Evolutionary conservation across 495 filamentous ascomycete genomes (phyloP).

Genomic region (Podospora didyma): DNA sequence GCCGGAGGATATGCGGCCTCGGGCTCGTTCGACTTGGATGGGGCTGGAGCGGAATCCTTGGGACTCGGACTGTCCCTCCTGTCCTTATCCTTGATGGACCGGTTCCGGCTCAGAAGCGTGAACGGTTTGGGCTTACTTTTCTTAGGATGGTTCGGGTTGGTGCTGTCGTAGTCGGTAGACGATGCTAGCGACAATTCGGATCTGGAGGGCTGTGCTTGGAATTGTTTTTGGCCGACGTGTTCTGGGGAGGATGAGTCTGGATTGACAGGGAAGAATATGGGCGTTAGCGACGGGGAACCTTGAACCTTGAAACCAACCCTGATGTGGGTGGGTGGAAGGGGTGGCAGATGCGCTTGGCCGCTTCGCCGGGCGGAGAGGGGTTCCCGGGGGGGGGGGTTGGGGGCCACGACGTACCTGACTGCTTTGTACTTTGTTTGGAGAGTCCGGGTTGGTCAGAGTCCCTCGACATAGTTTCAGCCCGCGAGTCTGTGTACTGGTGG

Average conservation of each 20-base stretch:
- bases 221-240: conserved; percentile 29
- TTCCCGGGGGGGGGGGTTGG: background rate
- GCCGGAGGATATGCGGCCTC: conserved; percentile 33
- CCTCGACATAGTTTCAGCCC: conserved; percentile 41
- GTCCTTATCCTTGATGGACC: conserved; percentile 59
- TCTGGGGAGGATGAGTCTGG: conserved; percentile 41
- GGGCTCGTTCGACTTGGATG: conserved; percentile 32
- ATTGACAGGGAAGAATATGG: background rate
- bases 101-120: conserved; percentile 60
- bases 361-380: background rate
- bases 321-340: background rate
- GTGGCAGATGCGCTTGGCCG: background rate
- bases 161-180: conserved; percentile 35
- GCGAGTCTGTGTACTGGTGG: conserved; percentile 33
- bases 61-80: conserved; percentile 39
- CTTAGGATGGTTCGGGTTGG: conserved; percentile 24
- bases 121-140: conserved; percentile 54
- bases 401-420: conserved; percentile 38
- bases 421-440: conserved; percentile 40
- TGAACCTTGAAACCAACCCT: conserved; percentile 12
- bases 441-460: conserved; percentile 36
- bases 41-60: conserved; percentile 28
- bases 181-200: conserved; percentile 43
- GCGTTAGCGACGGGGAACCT: conserved; percentile 9
- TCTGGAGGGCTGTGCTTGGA: conserved; percentile 32